Base-by-base conservation (phyloP, 2,329 filamentous ascomycete genomes). In the Fusarium pseudonygamai region DNA sequence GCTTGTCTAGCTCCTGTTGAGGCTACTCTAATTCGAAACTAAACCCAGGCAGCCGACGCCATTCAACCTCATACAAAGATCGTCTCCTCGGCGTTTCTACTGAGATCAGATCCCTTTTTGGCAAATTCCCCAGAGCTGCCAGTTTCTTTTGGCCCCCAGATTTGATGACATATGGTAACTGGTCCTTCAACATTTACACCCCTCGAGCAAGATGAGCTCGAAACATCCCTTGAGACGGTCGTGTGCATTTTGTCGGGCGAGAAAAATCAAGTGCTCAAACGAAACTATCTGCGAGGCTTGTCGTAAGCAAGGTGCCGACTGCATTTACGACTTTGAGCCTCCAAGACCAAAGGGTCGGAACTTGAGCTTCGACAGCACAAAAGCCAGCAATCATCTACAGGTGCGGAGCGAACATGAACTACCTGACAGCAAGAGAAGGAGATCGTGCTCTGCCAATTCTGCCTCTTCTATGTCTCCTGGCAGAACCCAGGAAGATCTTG, bases 211-310 rank as follows among this genome's bases (percentile, higher is more conserved):
- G 46, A 80, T 80, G 79, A 63, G 76, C 39, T 74, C 79, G 20
- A 80, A 80, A 61, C 79, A 82, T 42, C 79, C 80, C 4, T 63
- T 82, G 26, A 79, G 80, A 53, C 76, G 80, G 32, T 82, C 80
- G 3, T 82, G 81, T 71, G 78, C 79, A 60, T 82, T 82, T 59
- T 82, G 81, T 71, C 78, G 81, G n/a, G 80, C 81, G 32, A 76
- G 81, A 22, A 82, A 82, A 73, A 82, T 82, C 74, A 82, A 82
- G 60, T 82, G 81, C 67, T 82, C 79, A 60, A 82, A 82, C 70
- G 81, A 81, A 50, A 79, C 78, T 34, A 82, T 82, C 42, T 82
- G 81, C 75, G 79, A 82, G 62, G 81, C 81, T 32, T 82, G 81
- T 50, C 79, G 80, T 45, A 77, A 79, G 43, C 81, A 82, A 60